Conservation (phyloP, 2,329 filamentous ascomycete species). For the Xylariaceae sp. region DNA sequence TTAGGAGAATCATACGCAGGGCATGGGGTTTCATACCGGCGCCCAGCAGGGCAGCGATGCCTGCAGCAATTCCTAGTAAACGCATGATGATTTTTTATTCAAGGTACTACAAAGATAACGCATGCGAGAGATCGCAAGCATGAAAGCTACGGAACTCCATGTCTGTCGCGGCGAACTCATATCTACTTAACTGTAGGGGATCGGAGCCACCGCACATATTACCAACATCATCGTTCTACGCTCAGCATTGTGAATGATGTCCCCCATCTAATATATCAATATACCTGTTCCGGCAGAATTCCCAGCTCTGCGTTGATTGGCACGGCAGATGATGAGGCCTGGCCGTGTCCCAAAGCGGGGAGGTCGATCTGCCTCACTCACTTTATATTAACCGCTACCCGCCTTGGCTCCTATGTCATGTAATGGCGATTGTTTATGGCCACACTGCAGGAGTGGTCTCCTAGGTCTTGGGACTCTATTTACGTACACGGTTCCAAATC, state of each 20-base stretch:
- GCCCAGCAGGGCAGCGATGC: constrained; percentile 9
- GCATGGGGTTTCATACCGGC: constrained; percentile 3
- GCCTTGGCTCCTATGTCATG: too few species aligned
- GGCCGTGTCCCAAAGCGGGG: not conserved
- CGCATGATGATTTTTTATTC: constrained; percentile 5
- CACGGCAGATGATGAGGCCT: constrained; percentile 9
- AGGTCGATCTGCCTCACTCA: constrained; percentile 5
- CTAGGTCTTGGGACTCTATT: too few species aligned
- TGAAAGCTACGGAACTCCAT: not conserved
- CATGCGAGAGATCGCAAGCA: not conserved
- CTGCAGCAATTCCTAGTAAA: constrained; percentile 7
- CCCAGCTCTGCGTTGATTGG: constrained; percentile 8
- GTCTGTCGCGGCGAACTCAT: constrained; percentile 3
- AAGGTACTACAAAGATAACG: too few species aligned
- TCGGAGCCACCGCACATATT: not conserved
- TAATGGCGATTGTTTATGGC: too few species aligned
- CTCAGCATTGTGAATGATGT: constrained; percentile 7
- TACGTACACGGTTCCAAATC: too few species aligned
- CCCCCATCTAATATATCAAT: constrained; percentile 6
- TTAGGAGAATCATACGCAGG: constrained; percentile 1
- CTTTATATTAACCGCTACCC: not conserved
- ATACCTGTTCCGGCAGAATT: constrained; percentile 11
- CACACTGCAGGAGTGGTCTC: too few species aligned
- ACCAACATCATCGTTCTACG: constrained; percentile 7
- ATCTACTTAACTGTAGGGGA: constrained; percentile 5